These are phyloP conservation scores for Fusarium metavorans DNA, from an alignment of 2,329 filamentous ascomycete species.

Conservation along the genomic window DNA sequence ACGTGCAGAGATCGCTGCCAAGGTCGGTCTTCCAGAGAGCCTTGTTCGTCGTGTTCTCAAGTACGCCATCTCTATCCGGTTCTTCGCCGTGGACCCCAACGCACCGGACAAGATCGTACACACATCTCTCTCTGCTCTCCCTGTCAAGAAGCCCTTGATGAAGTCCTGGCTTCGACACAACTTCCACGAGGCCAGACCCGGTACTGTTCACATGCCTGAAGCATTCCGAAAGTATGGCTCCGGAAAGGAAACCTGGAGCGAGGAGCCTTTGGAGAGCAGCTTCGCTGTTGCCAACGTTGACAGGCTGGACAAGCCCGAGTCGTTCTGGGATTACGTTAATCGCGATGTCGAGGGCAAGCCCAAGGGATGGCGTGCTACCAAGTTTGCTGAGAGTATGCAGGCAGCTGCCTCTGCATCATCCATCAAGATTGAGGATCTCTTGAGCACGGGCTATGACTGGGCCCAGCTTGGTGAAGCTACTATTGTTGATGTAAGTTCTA, in stretches of 20 bases:
- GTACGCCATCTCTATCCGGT: conserved; percentile 52
- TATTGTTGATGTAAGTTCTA: conserved; percentile 44
- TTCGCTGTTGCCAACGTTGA: conserved; percentile 47
- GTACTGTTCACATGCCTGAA: conserved; percentile 45
- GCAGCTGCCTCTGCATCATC: background rate
- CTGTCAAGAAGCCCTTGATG: background rate
- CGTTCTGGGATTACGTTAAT: conserved; percentile 28
- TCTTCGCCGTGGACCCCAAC: conserved; percentile 44
- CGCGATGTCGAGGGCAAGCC: conserved; percentile 29
- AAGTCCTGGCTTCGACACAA: conserved; percentile 44
- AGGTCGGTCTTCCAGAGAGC: conserved; percentile 51
- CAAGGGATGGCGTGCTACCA: conserved; percentile 19
- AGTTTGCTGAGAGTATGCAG: conserved; percentile 35
- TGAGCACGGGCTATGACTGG: conserved; percentile 39
- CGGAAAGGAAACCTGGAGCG: conserved; percentile 45
- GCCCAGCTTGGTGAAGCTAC: conserved; percentile 36
- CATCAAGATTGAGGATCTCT: conserved; percentile 16
- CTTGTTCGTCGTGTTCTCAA: conserved; percentile 53
- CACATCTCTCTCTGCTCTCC: conserved; percentile 49
- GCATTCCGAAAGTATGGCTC: conserved; percentile 47
- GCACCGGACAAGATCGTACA: conserved; percentile 44
- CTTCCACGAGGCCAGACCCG: conserved; percentile 50
- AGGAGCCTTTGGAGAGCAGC: conserved; percentile 48
- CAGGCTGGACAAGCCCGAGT: conserved; percentile 1
- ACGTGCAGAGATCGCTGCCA: conserved; percentile 42